Evolutionary conservation across 495 filamentous ascomycete species (phyloP), one percentile per base, ranked within the genome.

Genomic region (Parathielavia appendiculata): DNA sequence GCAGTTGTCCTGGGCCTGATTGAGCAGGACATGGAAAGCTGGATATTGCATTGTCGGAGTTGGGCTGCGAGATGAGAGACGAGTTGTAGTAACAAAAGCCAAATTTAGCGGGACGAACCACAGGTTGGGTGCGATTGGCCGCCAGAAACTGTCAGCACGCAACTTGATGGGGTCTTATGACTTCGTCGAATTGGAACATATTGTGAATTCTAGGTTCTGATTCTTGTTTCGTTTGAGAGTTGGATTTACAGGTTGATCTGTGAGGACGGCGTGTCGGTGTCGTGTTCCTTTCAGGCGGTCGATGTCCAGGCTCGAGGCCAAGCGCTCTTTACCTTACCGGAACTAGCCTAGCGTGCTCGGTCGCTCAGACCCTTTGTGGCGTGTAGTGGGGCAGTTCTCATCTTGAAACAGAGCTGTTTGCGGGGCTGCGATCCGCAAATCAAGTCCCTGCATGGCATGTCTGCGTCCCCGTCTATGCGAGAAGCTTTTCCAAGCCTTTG

Each of bases 381-480:
- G 30, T n/a, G 10, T 8, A 19, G 30, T 44, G 46, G 60, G 38
- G 35, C 34, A 44, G 39, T 58, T 63, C 43, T 54, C 51, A 63
- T 49, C 54, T 62, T 69, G 67, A 69, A 66, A 69, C 67, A 60
- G 51, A 65, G 66, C 64, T 58, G 62, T 56, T 65, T 60, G 62
- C 62, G 67, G 62, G 67, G 64, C 60, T 52, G 16, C 40, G 41
- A 39, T 62, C 54, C 57, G 59, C 60, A 62, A 57, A 52, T 43
- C 50, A 54, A 30, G 26, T 30, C 26, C 26, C 26, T 30, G 26
- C 26, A 30, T 30, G 26, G 26, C 26, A 30, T 30, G 26, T 30
- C 36, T 39, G 36, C 36, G 11, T 11, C 36, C n/a, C 14, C 36
- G 14, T 39, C 36, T 16, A 10, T 3, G 26, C 26, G 3, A 30